Evolutionary conservation across 2,329 filamentous ascomycete species (phyloP), one percentile per base, ranked within the genome.

Genomic region (Polychaeton citri): DNA sequence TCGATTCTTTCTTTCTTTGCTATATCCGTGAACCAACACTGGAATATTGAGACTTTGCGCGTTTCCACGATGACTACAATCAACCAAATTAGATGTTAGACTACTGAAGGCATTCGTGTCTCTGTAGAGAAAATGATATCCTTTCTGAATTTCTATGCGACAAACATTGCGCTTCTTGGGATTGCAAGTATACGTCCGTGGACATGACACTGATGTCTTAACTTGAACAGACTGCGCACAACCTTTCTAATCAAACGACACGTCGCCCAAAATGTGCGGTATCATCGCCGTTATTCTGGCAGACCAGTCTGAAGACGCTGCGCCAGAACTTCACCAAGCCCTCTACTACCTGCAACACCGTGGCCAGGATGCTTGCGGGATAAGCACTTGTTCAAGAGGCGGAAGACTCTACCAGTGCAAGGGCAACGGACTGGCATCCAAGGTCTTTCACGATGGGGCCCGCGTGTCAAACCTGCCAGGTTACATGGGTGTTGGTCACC

Each of bases 321-420:
- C 55, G 13, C 52, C 52, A 13, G 56, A 59, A 42, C 41, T 59
- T 4, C 56, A 58, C 43, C 55, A 58, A 38, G 55, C 55, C 4
- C 46, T 57, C 9, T 58, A 57, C 47, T 57, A 58, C 42, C 49
- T 58, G 50, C 45, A 66, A 56, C 43, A 86, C 56, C 73, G 82
- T 52, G 83, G 84, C 36, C 85, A 92, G 59, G 86, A 94, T 77
- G 86, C 86, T 34, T 82, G 78, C 37, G 86, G 86, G 44, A 88
- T 94, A 48, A 76, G 85, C 34, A 81, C 66, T 49, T 85, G 69
- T 68, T 79, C 71, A 47, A 71, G 65, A 10, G 82, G 82, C 21
- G 86, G 87, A 42, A 72, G 84, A 30, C 79, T 94, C 47, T 88
- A 80, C 57, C 84, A 92, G 56, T 81, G 81, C 66, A 95, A 95